Evolutionary conservation across 140 eudicot species (phyloP).

Genomic region (Ambrosia hybrid): DNA sequence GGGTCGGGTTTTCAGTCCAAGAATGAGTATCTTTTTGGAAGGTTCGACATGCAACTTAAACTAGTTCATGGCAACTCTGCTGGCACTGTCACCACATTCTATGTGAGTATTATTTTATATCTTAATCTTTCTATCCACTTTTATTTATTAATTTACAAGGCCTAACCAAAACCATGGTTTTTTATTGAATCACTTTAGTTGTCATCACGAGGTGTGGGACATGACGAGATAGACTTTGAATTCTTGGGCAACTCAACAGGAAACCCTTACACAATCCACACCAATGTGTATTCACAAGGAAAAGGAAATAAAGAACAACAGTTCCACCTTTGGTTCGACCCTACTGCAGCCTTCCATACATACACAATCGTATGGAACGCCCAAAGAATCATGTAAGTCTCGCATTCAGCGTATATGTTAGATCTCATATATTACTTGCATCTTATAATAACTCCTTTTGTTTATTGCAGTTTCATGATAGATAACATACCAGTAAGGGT

Average conservation of each 20-base stretch:
- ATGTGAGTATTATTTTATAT: conserved; percentile 13
- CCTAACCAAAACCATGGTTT: neutral
- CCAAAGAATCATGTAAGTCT: conserved; percentile 41
- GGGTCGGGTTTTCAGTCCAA: conserved; percentile 45
- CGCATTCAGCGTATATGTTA: too few species aligned
- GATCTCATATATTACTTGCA: too few species aligned
- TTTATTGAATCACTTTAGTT: conserved; percentile 26
- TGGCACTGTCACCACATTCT: conserved; percentile 43
- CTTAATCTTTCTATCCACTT: neutral
- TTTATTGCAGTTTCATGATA: conserved; percentile 39
- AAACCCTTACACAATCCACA: conserved; percentile 50
- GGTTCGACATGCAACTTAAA: conserved; percentile 36
- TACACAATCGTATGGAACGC: conserved; percentile 52
- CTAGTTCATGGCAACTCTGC: conserved; percentile 28
- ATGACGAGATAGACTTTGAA: conserved; percentile 63
- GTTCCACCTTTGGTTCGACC: conserved; percentile 51
- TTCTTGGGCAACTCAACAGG: conserved; percentile 51
- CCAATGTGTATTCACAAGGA: conserved; percentile 46
- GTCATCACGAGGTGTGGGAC: conserved; percentile 51
- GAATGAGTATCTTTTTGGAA: conserved; percentile 34
- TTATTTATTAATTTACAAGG: neutral
- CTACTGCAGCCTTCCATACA: conserved; percentile 42
- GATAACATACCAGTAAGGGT: conserved; percentile 51
- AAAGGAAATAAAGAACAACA: conserved; percentile 46
- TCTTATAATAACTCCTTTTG: neutral